Conservation (phyloP, 371 early-diverging fungal species). For the Mortierella sp. region DNA sequence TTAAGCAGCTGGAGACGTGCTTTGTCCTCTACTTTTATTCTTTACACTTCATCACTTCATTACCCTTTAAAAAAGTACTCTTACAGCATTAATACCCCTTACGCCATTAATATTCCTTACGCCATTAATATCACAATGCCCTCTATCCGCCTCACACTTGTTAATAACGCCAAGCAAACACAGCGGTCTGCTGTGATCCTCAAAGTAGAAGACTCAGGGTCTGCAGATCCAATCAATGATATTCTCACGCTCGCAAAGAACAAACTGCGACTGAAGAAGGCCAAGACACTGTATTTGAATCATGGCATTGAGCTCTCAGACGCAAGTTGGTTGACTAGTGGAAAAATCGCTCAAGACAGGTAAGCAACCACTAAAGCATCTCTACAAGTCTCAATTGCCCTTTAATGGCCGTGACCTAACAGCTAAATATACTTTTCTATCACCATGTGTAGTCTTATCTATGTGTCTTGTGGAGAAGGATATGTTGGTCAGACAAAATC, state of each 20-base stretch:
- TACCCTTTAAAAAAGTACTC: not conserved
- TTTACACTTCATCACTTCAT: not conserved
- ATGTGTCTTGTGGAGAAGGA: conserved; percentile 48
- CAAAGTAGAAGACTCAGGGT: conserved; percentile 23
- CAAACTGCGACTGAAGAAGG: conserved; percentile 62
- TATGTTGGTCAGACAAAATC: conserved; percentile 35
- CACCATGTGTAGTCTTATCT: conserved; percentile 27
- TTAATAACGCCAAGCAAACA: conserved; percentile 62
- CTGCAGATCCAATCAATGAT: conserved; percentile 23
- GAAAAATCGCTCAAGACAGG: conserved; percentile 49
- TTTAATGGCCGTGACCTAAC: not conserved
- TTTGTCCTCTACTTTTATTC: not conserved
- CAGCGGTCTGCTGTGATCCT: conserved; percentile 55
- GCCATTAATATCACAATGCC: conserved; percentile 25
- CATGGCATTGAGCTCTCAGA: conserved; percentile 46
- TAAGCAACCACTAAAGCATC: conserved; percentile 8
- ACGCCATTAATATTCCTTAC: not conserved
- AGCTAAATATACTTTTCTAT: not conserved
- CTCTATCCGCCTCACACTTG: conserved; percentile 55
- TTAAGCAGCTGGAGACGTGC: too few species aligned
- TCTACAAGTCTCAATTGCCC: too few species aligned
- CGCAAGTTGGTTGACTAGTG: conserved; percentile 23
- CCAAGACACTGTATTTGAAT: conserved; percentile 48
- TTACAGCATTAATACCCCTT: not conserved
- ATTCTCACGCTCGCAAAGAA: conserved; percentile 59